Evolutionary conservation across 495 filamentous ascomycete genomes (phyloP), one percentile per base, ranked within the genome.

Genomic region (Xylaria curta): DNA sequence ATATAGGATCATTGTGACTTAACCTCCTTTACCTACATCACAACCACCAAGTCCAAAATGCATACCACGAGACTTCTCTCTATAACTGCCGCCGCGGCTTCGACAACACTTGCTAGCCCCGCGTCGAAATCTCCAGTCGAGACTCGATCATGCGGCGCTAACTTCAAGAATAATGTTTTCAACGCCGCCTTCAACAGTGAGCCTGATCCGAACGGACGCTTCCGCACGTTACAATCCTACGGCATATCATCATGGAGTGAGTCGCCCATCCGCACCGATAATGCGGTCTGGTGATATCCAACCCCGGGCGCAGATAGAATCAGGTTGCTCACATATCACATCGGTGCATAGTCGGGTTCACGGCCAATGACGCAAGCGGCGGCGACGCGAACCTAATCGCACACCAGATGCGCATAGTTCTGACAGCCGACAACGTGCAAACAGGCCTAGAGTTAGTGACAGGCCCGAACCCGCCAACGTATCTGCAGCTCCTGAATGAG

Each of bases 181-280:
- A 58, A 58, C 28, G 13, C 13, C 26, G 7, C 10, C 53, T 26
- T 31, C 26, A 15, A 58, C 26, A 58, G 15, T 31, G 53, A 58
- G 53, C 26, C 10, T 10, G 53, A 31, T 10, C 26, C 31, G 26
- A 58, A 58, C 24, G 53, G 53, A 58, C 53, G 53, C 53, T 58
- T 58, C 53, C 21, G 28, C 24, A 58, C 53, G 26, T 33, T 58
- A 58, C 28, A 58, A 58, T 58, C 53, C 24, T 58, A 31, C 53
- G 53, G 53, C 53, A 17, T 58, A 58, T 58, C 53, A 58, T 12
- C 24, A 31, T 58, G 24, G 53, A 31, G 53, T 58, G 53, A 58
- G 53, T 58, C 31, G 26, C 31, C 26, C 53, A 7, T 58, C 53
- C 53, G 53, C 53, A 58, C 53, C 53, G 31, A 0, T 31, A 12